Percentiles rank a stretch among this genome's conserved stretches.
phyloP scores from a whole-genome alignment of 2,329 filamentous ascomycete species.

The Escovopsis sp. region DNA sequence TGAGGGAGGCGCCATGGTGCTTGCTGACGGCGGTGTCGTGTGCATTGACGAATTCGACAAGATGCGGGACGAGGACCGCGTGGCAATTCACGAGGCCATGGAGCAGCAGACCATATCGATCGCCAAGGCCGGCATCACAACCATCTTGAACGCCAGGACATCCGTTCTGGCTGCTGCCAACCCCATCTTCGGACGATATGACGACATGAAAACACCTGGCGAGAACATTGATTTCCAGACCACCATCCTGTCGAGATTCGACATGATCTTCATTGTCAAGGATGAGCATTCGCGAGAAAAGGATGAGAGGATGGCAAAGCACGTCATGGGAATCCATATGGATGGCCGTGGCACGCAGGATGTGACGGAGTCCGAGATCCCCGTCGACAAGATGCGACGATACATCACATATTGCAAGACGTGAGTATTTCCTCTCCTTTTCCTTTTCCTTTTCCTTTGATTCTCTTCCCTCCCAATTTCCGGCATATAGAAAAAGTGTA shows the following conservation, averaged over 20 bases:
- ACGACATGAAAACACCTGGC: slow-evolving; percentile 92
- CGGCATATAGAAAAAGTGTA: too few species aligned
- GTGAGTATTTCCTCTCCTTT: slow-evolving; percentile 33
- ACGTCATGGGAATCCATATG: slow-evolving; percentile 98
- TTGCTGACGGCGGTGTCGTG: slow-evolving; percentile 91
- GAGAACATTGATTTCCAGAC: slow-evolving; percentile 99
- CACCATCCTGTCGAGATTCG: slow-evolving; percentile 93
- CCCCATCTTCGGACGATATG: slow-evolving; percentile 93
- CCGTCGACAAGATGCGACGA: slow-evolving; percentile 91
- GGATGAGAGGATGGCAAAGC: slow-evolving; percentile 85
- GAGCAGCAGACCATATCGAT: slow-evolving; percentile 99
- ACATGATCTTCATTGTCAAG: slow-evolving; percentile 98
- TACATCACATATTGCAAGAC: slow-evolving; percentile 97
- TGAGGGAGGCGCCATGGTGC: slow-evolving; percentile 95
- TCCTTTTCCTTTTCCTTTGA: neutral
- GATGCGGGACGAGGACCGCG: slow-evolving; percentile 95
- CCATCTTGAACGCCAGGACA: slow-evolving; percentile 89
- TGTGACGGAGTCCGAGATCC: slow-evolving; percentile 71
- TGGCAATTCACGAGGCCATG: slow-evolving; percentile 99
- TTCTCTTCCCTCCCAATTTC: too few species aligned
- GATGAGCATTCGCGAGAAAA: slow-evolving; percentile 84
- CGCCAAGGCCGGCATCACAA: slow-evolving; percentile 95
- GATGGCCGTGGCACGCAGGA: slow-evolving; percentile 72
- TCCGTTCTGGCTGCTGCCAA: slow-evolving; percentile 93
- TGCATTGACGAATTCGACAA: slow-evolving; percentile 99